Evolutionary conservation across 257 asterid genomes (phyloP).

Genomic region (Cruciata laevipes): DNA sequence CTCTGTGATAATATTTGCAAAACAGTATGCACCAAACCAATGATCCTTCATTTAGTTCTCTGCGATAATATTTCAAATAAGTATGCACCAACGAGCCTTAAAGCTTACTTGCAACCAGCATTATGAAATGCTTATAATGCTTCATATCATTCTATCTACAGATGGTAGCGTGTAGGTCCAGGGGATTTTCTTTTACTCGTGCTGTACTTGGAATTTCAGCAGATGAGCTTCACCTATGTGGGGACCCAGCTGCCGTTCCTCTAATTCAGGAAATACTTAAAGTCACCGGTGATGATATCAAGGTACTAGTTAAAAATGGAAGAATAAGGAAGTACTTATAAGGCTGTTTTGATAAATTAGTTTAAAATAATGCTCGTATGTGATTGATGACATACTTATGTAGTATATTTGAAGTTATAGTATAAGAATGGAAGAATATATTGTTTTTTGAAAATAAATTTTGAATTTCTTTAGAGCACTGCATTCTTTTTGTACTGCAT

Average conservation of each 20-base stretch:
- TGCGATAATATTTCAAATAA: background rate
- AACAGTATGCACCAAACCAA: background rate
- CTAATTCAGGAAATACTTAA: constrained; percentile 72
- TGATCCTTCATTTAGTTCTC: too few species aligned
- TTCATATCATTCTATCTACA: constrained; percentile 21
- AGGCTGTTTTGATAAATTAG: background rate
- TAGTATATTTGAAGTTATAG: background rate
- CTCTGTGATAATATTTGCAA: too few species aligned
- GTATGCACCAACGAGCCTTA: background rate
- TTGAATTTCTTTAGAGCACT: background rate
- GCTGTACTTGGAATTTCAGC: constrained; percentile 88
- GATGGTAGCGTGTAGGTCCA: constrained; percentile 78
- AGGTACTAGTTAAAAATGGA: constrained; percentile 29
- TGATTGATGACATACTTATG: background rate
- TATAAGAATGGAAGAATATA: background rate
- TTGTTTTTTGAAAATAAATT: background rate
- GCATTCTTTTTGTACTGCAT: background rate
- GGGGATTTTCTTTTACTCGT: constrained; percentile 95
- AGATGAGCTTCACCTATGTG: constrained; percentile 91
- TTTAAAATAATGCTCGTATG: background rate
- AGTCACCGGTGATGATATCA: constrained; percentile 67
- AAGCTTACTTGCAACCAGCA: too few species aligned
- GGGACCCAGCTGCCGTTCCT: constrained; percentile 95
- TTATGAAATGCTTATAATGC: too few species aligned
- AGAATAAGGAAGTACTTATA: too few species aligned